Evolutionary conservation across 2,329 filamentous ascomycete genomes (phyloP), one percentile per base, ranked within the genome.

Genomic region (Hirsutella thompsonii): DNA sequence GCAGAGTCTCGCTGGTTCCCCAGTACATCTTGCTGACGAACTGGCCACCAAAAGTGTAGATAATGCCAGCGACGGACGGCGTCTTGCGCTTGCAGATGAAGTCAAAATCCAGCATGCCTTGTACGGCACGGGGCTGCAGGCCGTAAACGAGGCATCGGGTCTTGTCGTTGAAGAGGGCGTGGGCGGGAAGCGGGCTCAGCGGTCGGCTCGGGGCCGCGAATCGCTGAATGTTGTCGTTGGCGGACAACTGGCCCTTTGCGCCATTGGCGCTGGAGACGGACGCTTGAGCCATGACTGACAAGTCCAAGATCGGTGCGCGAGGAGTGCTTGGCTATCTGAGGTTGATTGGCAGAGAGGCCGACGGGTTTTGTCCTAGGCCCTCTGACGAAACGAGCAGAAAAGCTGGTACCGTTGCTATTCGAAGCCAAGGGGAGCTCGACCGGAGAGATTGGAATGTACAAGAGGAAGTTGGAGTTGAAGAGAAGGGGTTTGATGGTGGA

Each of bases 1-100:
- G 79, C 51, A 98, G 81, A 48, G 92, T 98, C 76, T 98, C 92
- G 72, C 88, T 95, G 61, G 92, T 98, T 60, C 92, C 92, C 92
- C 92, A 98, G 84, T 98, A 98, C 92, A 98, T 96, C 82, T 98
- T 98, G 81, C 88, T 95, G 63, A 98, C 92, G 80, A 98, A 98
- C 71, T 98, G 92, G 54, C 92, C 92, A 64, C 92, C 92, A 61
- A 98, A 98, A 56, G 92, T 95, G 76, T 98, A 98, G 76, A 98
- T 96, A 70, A 98, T 96, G 63, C 89, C 92, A 52, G 92, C 92
- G 44, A 98, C 92, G 44, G 92, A 98, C 50, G 92, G 92, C 46
- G 85, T 93, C 62, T 81, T 77, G 59, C 92, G 86, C 81, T 96
- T 96, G 88, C 92, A 98, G 72, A 98, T 98, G 78, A 96, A 98